Conservation (phyloP, 2,329 filamentous ascomycete genomes). For the Endoconidiophora laricicola region DNA sequence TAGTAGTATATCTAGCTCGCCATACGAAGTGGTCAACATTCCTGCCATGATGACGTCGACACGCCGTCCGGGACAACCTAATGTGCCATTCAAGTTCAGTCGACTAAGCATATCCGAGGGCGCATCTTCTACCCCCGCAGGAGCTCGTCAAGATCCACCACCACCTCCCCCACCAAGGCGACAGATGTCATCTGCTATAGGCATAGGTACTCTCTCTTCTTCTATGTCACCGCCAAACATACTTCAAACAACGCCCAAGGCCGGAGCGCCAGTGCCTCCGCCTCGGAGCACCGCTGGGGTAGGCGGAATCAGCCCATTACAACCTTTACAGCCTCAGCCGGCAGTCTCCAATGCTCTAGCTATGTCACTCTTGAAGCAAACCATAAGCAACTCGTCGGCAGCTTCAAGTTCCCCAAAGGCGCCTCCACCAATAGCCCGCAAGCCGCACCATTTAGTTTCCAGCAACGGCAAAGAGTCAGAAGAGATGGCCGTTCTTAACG, state of each 20-base stretch:
- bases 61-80: neutral
- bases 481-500: no score
- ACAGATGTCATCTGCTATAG: constrained; percentile 16
- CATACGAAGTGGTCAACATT: constrained; percentile 40
- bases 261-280: constrained; percentile 11
- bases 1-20: constrained; percentile 41
- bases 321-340: constrained; percentile 9
- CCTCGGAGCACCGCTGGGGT: constrained; percentile 15
- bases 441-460: constrained; percentile 36
- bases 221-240: constrained; percentile 13
- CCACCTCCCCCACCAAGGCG: constrained; percentile 31
- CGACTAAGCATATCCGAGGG: constrained; percentile 27
- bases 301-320: neutral
- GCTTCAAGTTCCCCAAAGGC: constrained; percentile 19
- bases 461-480: no score
- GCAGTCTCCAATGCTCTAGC: neutral
- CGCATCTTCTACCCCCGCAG: constrained; percentile 14
- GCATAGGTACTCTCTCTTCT: constrained; percentile 6
- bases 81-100: constrained; percentile 29
- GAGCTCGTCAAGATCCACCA: constrained; percentile 24
- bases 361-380: constrained; percentile 17
- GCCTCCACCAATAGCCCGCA: constrained; percentile 44
- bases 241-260: constrained; percentile 7
- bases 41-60: constrained; percentile 18
- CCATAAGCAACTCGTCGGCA: constrained; percentile 21